Conservation (phyloP, 345 rosid species). For the Clarkia xantiana region DNA sequence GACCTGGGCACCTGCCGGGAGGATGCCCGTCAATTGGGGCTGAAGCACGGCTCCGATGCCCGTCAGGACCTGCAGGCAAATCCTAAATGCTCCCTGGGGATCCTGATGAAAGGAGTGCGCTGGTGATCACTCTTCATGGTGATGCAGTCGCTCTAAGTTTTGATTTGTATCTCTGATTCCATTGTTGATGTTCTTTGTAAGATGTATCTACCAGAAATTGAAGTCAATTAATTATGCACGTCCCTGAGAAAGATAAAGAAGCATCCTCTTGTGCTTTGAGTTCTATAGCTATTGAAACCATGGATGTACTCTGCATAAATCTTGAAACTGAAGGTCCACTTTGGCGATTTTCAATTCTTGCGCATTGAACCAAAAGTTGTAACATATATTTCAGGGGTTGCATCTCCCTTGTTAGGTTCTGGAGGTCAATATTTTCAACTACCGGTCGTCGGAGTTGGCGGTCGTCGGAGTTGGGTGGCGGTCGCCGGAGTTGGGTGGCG, state of each 20-base stretch:
- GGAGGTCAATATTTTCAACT: too few relatives aligned
- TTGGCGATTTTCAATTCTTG: conserved; percentile 85
- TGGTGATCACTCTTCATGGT: conserved; percentile 72
- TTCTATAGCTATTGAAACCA: conserved; percentile 1
- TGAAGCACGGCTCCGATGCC: conserved; percentile 50
- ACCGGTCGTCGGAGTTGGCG: too few relatives aligned
- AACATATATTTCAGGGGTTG: conserved; percentile 78
- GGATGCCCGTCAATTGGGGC: conserved; percentile 49
- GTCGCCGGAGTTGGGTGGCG: too few relatives aligned
- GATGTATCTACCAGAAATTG: background rate
- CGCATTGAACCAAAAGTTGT: conserved; percentile 68
- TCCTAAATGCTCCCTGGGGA: conserved; percentile 76
- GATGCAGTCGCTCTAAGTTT: conserved; percentile 64
- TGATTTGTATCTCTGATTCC: background rate
- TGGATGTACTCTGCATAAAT: conserved; percentile 1
- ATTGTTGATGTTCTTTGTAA: background rate
- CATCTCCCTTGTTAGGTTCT: conserved; percentile 82
- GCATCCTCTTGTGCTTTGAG: conserved; percentile 13
- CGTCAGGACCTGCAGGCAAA: conserved; percentile 76
- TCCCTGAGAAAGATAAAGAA: conserved; percentile 44
- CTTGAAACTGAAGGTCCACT: conserved; percentile 62
- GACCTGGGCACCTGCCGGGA: conserved; percentile 43
- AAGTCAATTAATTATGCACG: conserved; percentile 25
- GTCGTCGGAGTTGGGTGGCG: too few relatives aligned
- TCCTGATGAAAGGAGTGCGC: conserved; percentile 76